A percentile compares a stretch with the other conserved stretches of the same genome.
Evolutionary conservation across 1,139 yeast genomes (phyloP).

Genomic region (Kazachstania sp.): DNA sequence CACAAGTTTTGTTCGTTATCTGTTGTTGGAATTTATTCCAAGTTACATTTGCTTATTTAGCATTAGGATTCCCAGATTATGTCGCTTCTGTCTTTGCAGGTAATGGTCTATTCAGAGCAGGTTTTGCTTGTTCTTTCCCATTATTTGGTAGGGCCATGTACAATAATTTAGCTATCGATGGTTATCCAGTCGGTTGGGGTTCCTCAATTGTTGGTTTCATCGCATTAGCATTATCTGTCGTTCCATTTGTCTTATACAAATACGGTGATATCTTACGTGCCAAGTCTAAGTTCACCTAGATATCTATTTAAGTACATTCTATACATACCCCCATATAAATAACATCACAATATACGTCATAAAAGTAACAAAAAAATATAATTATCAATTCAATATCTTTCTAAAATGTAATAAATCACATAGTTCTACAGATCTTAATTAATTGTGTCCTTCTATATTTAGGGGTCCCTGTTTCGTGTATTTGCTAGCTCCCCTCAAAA

Average conservation of each 20-base stretch:
- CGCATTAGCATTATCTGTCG: constrained; percentile 36
- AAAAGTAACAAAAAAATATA: too few species aligned
- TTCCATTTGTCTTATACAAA: constrained; percentile 42
- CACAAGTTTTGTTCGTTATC: constrained; percentile 35
- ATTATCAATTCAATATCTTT: too few species aligned
- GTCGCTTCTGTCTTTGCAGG: constrained; percentile 55
- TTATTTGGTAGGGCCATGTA: constrained; percentile 49
- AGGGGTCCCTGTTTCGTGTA: too few species aligned
- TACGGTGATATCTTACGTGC: constrained; percentile 42
- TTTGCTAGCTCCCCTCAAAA: too few species aligned
- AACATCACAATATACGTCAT: too few species aligned
- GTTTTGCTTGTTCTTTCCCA: constrained; percentile 56
- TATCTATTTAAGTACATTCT: background rate
- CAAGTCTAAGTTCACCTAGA: constrained; percentile 7
- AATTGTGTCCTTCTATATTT: too few species aligned
- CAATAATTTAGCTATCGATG: constrained; percentile 36
- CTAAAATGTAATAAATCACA: too few species aligned
- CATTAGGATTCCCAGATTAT: constrained; percentile 34
- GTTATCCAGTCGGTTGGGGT: constrained; percentile 53
- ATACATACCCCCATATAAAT: too few species aligned
- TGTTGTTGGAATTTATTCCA: constrained; percentile 39
- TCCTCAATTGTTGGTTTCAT: constrained; percentile 41
- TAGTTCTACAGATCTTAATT: too few species aligned
- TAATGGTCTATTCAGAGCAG: constrained; percentile 44
- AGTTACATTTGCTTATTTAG: constrained; percentile 27